Evolutionary conservation across 257 asterid genomes (phyloP), one percentile per base, ranked within the genome.

Genomic region (Solanum pimpinellifolium): DNA sequence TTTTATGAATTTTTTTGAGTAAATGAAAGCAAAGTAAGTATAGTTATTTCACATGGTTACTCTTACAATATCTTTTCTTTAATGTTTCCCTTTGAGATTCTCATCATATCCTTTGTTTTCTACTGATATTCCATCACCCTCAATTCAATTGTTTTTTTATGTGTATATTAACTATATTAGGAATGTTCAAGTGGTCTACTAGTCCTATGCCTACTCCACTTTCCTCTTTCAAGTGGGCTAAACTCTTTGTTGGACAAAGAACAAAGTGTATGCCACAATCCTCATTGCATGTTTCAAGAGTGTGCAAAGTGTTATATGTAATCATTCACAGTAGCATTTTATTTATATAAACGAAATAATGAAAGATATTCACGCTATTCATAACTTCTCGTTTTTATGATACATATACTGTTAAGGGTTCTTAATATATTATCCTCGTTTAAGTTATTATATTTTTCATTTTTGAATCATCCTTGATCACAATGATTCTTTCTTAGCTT

Each of bases 31-130:
- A 76, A 41, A 46, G 65, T 60, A 60, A 86, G 65, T 3, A 75
- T 68, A 72, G 84, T 84, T 78, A 82, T 85, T 87, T 60, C 93
- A 91, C 91, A 84, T 89, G 92, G 88, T 41, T 46, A 66, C 39
- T 89, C 83, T 80, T 78, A 77, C 41, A 52, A 87, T 42, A 87
- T 88, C 86, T 88, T n/a, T 76, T 23, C 16, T 42, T 72, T 18
- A n/a, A 4, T 39, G 12, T 20, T 15, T 77, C 21, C 9, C 77
- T 78, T 35, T 80, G 60, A 65, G 86, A 62, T 86, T 81, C 75
- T 49, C n/a, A 77, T 49, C n/a, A 77, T 65, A 47, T 14, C 15
- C 41, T 25, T 75, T 25, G 23, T 12, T 78, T 25, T 25, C 15
- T 49, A 44, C 10, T 44, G 25, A 44, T 44, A 8, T 68, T 66